Conservation (phyloP, 306 rosid species). For the Biancaea sappan region DNA sequence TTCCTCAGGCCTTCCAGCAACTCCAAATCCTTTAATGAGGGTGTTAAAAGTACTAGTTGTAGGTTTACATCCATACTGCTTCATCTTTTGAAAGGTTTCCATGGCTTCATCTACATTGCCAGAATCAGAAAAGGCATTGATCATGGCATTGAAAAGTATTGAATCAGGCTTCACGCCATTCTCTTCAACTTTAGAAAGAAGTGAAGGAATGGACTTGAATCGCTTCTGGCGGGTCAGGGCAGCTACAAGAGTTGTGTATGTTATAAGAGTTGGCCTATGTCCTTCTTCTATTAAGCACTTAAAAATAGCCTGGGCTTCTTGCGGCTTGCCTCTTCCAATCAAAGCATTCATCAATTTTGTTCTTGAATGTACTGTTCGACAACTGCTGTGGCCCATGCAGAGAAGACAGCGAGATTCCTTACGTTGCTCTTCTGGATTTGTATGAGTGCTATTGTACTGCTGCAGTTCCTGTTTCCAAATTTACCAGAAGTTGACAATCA, state of each 20-base stretch:
- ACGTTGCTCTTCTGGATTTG: conserved; percentile 44
- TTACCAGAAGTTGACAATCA: conserved; percentile 27
- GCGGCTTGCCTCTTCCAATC: conserved; percentile 73
- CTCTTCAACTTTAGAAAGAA: conserved; percentile 74
- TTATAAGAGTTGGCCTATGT: conserved; percentile 80
- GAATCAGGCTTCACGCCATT: conserved; percentile 82
- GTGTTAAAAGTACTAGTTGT: conserved; percentile 88
- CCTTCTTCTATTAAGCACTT: conserved; percentile 71
- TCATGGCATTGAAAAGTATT: conserved; percentile 86
- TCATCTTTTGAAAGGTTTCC: conserved; percentile 76
- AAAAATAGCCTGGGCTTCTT: conserved; percentile 73
- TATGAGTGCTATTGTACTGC: conserved; percentile 43
- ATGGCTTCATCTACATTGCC: conserved; percentile 72
- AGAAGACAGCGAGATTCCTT: conserved; percentile 57
- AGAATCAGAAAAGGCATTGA: conserved; percentile 85
- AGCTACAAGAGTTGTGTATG: conserved; percentile 87
- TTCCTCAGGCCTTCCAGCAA: conserved; percentile 71
- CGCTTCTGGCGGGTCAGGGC: conserved; percentile 84
- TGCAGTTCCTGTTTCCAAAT: conserved; percentile 49
- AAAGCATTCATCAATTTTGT: conserved; percentile 80
- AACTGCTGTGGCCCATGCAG: conserved; percentile 65
- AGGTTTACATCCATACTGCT: conserved; percentile 77
- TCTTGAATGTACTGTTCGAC: conserved; percentile 78
- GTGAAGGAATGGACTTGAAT: conserved; percentile 70
- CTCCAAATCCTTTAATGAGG: conserved; percentile 88